Evolutionary conservation across 2,329 filamentous ascomycete species (phyloP).

Genomic region (Colletotrichum eremochloae): DNA sequence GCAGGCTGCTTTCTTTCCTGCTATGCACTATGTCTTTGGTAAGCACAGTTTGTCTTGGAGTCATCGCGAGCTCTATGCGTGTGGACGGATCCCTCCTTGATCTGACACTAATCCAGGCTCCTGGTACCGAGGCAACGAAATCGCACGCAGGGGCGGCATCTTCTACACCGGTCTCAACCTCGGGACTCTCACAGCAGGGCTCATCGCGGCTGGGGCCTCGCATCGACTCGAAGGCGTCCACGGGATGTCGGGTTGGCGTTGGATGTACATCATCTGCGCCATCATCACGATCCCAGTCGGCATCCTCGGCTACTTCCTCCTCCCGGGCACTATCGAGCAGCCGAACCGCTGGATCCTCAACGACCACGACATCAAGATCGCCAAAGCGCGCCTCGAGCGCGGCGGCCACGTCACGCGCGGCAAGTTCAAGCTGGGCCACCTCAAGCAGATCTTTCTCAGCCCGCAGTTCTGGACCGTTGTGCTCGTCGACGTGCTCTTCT

Average conservation of each 20-base stretch:
- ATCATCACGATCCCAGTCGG: conserved; percentile 58
- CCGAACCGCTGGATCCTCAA: conserved; percentile 49
- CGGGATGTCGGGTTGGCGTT: conserved; percentile 59
- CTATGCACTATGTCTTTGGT: conserved; percentile 56
- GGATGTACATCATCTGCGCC: conserved; percentile 62
- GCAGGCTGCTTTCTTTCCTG: conserved; percentile 52
- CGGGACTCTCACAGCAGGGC: conserved; percentile 59
- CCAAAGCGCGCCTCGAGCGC: conserved; percentile 50
- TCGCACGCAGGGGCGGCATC: conserved; percentile 56
- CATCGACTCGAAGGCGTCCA: conserved; percentile 57
- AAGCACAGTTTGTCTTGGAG: conserved; percentile 17
- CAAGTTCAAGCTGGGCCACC: conserved; percentile 50
- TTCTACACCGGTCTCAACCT: conserved; percentile 59
- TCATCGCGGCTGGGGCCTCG: conserved; percentile 59
- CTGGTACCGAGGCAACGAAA: conserved; percentile 62
- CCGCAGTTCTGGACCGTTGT: conserved; percentile 56
- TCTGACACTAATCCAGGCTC: conserved; percentile 53
- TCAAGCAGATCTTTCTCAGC: conserved; percentile 54
- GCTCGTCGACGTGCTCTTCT: conserved; percentile 57
- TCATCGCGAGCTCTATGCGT: no score
- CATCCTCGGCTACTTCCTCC: conserved; percentile 54
- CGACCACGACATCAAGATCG: conserved; percentile 46
- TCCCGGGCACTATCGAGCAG: conserved; percentile 50
- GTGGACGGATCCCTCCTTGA: conserved; percentile 59
- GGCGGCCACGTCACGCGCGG: conserved; percentile 58